phyloP scores from a whole-genome alignment of 768 basidiomycete species.

The Psilocybe tampanensis region DNA sequence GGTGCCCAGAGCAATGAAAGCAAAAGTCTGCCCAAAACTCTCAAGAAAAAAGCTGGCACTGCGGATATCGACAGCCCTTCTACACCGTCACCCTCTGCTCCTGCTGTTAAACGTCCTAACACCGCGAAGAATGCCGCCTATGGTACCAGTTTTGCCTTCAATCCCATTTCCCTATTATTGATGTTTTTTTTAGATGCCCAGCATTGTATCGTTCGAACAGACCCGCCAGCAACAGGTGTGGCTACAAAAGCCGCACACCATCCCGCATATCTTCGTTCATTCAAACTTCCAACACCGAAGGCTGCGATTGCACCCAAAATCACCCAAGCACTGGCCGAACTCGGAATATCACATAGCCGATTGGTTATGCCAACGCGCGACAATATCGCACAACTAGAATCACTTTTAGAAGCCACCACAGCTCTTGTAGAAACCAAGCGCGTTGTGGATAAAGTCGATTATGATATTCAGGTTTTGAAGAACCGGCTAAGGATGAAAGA shows the following conservation, averaged over 20 bases:
- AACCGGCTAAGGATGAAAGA: conserved; percentile 58
- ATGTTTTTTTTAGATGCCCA: conserved; percentile 49
- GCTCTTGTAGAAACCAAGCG: conserved; percentile 89
- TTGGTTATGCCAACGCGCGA: conserved; percentile 95
- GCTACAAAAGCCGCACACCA: conserved; percentile 77
- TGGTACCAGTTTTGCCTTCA: conserved; percentile 39
- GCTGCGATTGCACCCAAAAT: conserved; percentile 75
- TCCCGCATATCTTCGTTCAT: conserved; percentile 83
- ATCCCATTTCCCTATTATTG: neutral
- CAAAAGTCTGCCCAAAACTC: conserved; percentile 27
- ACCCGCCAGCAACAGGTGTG: conserved; percentile 51
- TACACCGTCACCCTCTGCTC: conserved; percentile 41
- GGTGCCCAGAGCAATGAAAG: conserved; percentile 45
- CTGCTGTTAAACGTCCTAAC: conserved; percentile 43
- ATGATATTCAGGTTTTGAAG: conserved; percentile 77
- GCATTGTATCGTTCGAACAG: conserved; percentile 76
- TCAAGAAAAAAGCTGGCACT: conserved; percentile 37
- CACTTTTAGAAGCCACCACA: conserved; percentile 69
- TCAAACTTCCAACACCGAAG: conserved; percentile 83
- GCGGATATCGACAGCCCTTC: conserved; percentile 51
- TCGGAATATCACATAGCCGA: conserved; percentile 69
- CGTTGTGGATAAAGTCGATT: conserved; percentile 81
- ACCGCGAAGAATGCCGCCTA: conserved; percentile 59
- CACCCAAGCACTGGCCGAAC: conserved; percentile 72
- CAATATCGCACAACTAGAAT: conserved; percentile 75